phyloP scores from a whole-genome alignment of 306 rosid genomes.

The Clitoria ternatea region DNA sequence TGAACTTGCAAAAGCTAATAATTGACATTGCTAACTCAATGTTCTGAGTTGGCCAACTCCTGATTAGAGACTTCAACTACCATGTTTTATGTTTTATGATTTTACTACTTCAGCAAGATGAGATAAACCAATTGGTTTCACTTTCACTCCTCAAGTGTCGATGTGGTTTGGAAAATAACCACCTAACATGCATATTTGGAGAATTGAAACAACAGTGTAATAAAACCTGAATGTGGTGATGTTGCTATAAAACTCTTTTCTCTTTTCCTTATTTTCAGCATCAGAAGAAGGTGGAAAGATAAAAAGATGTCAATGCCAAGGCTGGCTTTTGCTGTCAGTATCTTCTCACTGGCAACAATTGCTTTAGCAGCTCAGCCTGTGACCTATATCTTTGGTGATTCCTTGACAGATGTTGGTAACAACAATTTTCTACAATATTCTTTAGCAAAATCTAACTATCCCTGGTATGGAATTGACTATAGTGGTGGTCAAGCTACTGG shows the following conservation, averaged over 20 bases:
- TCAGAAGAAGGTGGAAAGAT: not conserved
- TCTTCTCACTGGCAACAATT: conserved; percentile 15
- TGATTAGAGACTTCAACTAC: conserved; percentile 22
- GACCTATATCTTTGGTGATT: conserved; percentile 71
- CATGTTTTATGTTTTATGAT: not conserved
- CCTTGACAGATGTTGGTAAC: conserved; percentile 83
- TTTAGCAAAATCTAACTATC: conserved; percentile 67
- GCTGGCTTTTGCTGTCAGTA: conserved; percentile 21
- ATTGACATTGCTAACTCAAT: conserved; percentile 23
- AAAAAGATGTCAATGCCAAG: conserved; percentile 16
- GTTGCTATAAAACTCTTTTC: conserved; percentile 32
- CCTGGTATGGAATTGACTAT: conserved; percentile 87
- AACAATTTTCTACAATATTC: conserved; percentile 71
- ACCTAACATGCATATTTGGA: conserved; percentile 47
- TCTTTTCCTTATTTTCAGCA: not conserved
- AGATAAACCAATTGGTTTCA: not conserved
- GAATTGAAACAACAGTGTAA: conserved; percentile 21
- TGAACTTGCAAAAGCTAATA: conserved; percentile 21
- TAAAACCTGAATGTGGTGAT: not conserved
- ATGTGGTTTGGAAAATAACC: conserved; percentile 34
- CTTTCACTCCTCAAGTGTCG: not conserved
- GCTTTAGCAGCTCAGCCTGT: conserved; percentile 27
- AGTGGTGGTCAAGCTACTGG: conserved; percentile 71
- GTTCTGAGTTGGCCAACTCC: conserved; percentile 53
- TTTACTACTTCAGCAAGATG: not conserved